Base-by-base conservation (phyloP, 2,329 filamentous ascomycete species). In the Trichoderma oligosporum region DNA sequence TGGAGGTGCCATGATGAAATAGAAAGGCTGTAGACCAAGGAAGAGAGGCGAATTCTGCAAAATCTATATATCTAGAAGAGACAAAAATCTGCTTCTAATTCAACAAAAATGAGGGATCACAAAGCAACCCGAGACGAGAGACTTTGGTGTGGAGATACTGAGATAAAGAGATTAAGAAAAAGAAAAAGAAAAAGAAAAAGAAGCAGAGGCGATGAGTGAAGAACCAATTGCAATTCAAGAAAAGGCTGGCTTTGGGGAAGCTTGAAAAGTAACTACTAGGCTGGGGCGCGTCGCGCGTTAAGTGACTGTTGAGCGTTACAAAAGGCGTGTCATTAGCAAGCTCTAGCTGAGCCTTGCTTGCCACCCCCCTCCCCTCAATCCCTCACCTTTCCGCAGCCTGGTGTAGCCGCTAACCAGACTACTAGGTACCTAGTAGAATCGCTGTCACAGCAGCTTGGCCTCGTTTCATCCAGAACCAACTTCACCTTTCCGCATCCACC, bases 261-360 rank as follows among this genome's bases (percentile, higher is more conserved):
- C 65, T 65, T 68, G 66, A 68, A 66, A 67, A 67, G 63, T 49
- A 42, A 35, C 20, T 48, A 31, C 16, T 41, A 25, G 39, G 33
- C 45, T 53, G 58, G 64, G 64, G 68, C 71, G 71, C 71, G 71
- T 73, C 64, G 66, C 71, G 71, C 70, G 71, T 74, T 66, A 72
- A 74, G 70, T 68, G 68, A 67, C 41, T n/a, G n/a, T n/a, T n/a
- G 42, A 35, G 52, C 22, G 52, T 39, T 36, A 45, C 29, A 20
- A 14, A 24, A 38, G 54, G 54, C 33, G 54, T 57, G 54, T 18
- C 29, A 12, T 42, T 57, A 57, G 54, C 22, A 42, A 42, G 24
- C 25, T 8, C 18, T 27, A 39, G 12, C 44, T 36, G 39, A 55
- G 52, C 52, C 52, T 55, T 25, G 52, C 11, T 31, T 1, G 29